A percentile compares a stretch with the other conserved stretches of the same genome.
These are phyloP conservation scores for Fraxinus angustifolia DNA, from an alignment of 305 asterid species.

Conservation along the genomic window DNA sequence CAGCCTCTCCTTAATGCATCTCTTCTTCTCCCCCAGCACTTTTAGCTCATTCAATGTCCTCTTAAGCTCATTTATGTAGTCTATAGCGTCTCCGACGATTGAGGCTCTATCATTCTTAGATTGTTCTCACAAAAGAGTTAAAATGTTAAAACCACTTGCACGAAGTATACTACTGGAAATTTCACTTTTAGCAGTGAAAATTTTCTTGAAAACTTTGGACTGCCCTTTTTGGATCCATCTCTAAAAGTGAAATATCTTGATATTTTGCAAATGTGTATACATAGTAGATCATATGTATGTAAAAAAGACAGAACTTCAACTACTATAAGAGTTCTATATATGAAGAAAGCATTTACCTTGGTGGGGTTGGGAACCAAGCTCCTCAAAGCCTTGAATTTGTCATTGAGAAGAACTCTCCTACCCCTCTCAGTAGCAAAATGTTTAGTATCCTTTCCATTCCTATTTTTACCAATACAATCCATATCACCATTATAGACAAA, in stretches of 20 bases:
- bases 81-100: slow-evolving; percentile 64
- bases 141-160: background rate
- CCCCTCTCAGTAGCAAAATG: slow-evolving; percentile 71
- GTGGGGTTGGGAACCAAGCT: slow-evolving; percentile 60
- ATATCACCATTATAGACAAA: slow-evolving; percentile 56
- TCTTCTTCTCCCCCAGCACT: slow-evolving; percentile 62
- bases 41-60: slow-evolving; percentile 65
- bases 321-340: background rate
- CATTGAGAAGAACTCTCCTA: slow-evolving; percentile 64
- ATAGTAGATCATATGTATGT: background rate
- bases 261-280: background rate
- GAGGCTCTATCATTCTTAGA: slow-evolving; percentile 78
- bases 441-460: slow-evolving; percentile 55
- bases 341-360: slow-evolving; percentile 46
- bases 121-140: background rate
- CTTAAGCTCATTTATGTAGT: slow-evolving; percentile 72
- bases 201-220: background rate
- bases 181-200: background rate
- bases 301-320: background rate
- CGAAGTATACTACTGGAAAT: background rate
- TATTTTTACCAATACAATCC: slow-evolving; percentile 43
- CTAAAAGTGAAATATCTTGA: background rate
- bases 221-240: background rate
- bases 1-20: slow-evolving; percentile 52
- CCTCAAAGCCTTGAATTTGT: slow-evolving; percentile 53